Conservation (phyloP, 345 rosid species). For the Viola odorata region DNA sequence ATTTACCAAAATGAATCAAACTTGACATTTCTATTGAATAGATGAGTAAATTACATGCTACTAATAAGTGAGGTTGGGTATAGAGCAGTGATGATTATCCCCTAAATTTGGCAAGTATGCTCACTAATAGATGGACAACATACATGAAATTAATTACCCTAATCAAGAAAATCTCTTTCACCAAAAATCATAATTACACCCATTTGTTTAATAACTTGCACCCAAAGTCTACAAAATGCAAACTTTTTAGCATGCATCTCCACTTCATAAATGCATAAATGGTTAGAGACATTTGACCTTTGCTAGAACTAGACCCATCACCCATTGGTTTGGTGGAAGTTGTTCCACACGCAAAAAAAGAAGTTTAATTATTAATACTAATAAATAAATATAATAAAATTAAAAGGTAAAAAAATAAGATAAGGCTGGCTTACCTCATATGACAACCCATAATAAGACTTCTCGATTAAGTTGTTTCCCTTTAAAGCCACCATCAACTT, state of each 20-base stretch:
- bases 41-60: too few species aligned
- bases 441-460: too few species aligned
- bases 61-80: too few species aligned
- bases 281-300: neutral
- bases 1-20: too few species aligned
- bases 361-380: neutral
- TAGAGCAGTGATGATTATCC: neutral
- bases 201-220: constrained; percentile 3
- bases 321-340: constrained; percentile 15
- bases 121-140: constrained; percentile 11
- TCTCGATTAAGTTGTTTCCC: too few species aligned
- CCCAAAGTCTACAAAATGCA: neutral
- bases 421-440: too few species aligned
- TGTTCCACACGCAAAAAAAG: constrained; percentile 3
- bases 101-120: constrained; percentile 1
- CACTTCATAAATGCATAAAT: too few species aligned
- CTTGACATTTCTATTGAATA: too few species aligned
- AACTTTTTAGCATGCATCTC: neutral
- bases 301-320: constrained; percentile 23
- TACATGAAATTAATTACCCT: constrained; percentile 10
- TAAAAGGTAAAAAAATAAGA: neutral
- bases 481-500: too few species aligned
- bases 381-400: neutral
- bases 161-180: neutral
- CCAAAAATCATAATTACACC: constrained; percentile 12